Evolutionary conservation across 2,329 filamentous ascomycete species (phyloP), one percentile per base, ranked within the genome.

Genomic region (Fusarium sp.): DNA sequence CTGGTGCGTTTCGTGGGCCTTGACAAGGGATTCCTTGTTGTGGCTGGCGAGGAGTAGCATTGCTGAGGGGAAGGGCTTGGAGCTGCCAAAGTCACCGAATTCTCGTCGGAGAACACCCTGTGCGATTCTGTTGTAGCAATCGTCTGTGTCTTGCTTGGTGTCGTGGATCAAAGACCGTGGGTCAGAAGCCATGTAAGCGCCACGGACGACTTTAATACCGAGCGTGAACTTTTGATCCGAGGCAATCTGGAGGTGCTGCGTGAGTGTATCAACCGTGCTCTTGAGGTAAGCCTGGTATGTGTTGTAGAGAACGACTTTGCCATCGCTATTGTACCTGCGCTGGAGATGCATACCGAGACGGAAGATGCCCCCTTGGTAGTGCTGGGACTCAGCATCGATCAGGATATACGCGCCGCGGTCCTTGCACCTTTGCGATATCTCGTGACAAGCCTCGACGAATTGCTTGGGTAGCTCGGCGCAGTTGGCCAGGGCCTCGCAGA

Each of bases 221-320:
- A 84, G 76, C 0, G 80, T 83, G 67, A 82, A 86, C 3, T 73
- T 73, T 27, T 81, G 77, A 3, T 79, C 71, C 7, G 72, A 63
- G 0, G 84, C 83, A 0, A 63, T 66, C 1, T 71, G 73, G 15
- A 87, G 75, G 56, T 86, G 81, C 23, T 72, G 61, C 0, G 76
- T 72, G 3, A 86, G 64, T 4, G 74, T 77, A 9, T 58, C 68
- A 1, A 78, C 71, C 2, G 79, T 82, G 46, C 73, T 72, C 68
- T 82, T 82, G 15, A 86, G 77, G 66, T 86, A 86, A 44, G 79
- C 80, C 59, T 86, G 84, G 71, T 86, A 85, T 2, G 84, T 84
- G 65, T 79, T 84, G 67, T 75, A 79, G 13, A 79, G 64, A n/a
- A 75, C 66, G 9, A 67, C 77, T 3, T 65, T 54, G 8, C 71